Conservation (phyloP, 345 rosid species). For the Raphanus raphanistrum region DNA sequence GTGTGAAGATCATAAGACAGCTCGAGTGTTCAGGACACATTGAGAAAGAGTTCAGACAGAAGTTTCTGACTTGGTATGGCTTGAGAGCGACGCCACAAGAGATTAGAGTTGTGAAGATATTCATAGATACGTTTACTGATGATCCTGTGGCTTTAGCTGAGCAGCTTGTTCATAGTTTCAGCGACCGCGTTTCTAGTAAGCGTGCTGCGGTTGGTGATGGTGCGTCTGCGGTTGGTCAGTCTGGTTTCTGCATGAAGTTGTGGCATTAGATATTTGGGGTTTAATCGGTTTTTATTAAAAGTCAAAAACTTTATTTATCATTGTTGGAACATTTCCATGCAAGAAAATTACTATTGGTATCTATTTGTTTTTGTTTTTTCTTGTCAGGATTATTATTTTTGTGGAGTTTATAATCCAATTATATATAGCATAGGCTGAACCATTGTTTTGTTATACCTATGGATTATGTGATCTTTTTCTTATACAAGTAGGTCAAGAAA, state of each 20-base stretch:
- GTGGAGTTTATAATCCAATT: slow-evolving; percentile 15
- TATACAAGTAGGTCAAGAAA: background rate
- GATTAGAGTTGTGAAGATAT: slow-evolving; percentile 80
- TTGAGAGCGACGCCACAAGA: slow-evolving; percentile 83
- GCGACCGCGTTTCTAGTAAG: slow-evolving; percentile 67
- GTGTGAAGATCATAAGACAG: slow-evolving; percentile 86
- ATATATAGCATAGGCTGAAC: background rate
- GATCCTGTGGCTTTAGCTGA: slow-evolving; percentile 90
- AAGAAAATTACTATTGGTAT: slow-evolving; percentile 20
- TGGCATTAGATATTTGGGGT: slow-evolving; percentile 58
- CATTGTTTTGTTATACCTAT: background rate
- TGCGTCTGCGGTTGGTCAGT: slow-evolving; percentile 63
- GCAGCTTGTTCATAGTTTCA: slow-evolving; percentile 84
- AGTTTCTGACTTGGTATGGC: slow-evolving; percentile 96
- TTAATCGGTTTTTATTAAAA: background rate
- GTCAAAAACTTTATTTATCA: slow-evolving; percentile 19
- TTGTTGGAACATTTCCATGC: slow-evolving; percentile 22
- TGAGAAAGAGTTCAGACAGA: slow-evolving; percentile 86
- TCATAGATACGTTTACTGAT: slow-evolving; percentile 64
- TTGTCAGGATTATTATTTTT: slow-evolving; percentile 14
- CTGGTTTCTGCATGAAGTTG: slow-evolving; percentile 96
- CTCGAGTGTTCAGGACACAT: slow-evolving; percentile 90
- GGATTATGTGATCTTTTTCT: background rate
- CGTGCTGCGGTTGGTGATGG: slow-evolving; percentile 36
- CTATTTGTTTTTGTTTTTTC: slow-evolving; percentile 2